These are phyloP conservation scores for Cinchona pubescens DNA, from an alignment of 257 asterid species.

Conservation along the genomic window DNA sequence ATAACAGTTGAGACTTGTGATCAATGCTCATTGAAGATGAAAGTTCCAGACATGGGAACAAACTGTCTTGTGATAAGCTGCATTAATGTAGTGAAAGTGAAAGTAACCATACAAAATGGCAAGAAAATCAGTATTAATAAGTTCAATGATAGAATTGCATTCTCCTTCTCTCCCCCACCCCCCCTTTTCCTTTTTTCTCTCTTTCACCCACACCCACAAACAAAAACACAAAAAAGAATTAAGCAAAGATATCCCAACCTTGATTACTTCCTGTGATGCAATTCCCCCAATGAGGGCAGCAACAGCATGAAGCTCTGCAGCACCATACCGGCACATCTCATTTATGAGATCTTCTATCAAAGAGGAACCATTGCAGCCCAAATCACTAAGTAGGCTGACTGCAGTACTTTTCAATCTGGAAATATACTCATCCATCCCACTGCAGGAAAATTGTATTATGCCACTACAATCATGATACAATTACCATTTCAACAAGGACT, in stretches of 20 bases:
- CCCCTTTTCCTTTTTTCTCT: too few relatives aligned
- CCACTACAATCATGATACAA: neutral
- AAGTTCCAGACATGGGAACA: slow-evolving; percentile 90
- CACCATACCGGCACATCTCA: slow-evolving; percentile 96
- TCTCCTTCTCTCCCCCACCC: too few relatives aligned
- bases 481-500: neutral
- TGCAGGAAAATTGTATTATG: slow-evolving; percentile 29
- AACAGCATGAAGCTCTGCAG: slow-evolving; percentile 91
- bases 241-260: slow-evolving; percentile 42
- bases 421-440: slow-evolving; percentile 94
- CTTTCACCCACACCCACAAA: too few relatives aligned
- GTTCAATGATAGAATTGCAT: neutral
- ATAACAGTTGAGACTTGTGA: slow-evolving; percentile 79
- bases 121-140: neutral
- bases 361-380: slow-evolving; percentile 78
- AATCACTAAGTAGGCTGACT: slow-evolving; percentile 61
- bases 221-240: neutral
- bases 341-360: slow-evolving; percentile 83
- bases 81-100: neutral
- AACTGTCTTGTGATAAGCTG: slow-evolving; percentile 95
- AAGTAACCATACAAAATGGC: neutral
- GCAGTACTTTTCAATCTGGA: slow-evolving; percentile 87
- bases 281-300: slow-evolving; percentile 92
- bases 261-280: slow-evolving; percentile 95
- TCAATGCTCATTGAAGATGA: slow-evolving; percentile 84